phyloP scores from a whole-genome alignment of 1,139 yeast genomes.

The Pichia sp. region DNA sequence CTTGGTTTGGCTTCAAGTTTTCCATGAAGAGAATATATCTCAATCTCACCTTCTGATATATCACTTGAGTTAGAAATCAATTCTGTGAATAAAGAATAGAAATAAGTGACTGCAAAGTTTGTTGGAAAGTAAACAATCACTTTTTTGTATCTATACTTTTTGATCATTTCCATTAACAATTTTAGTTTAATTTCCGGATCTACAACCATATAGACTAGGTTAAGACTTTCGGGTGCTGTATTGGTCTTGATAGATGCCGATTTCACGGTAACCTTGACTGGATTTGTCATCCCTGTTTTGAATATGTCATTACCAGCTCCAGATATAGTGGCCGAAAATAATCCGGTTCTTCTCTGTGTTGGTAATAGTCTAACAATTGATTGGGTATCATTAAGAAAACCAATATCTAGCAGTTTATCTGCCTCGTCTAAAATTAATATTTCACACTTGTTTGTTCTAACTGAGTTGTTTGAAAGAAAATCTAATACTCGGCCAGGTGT shows the following conservation, averaged over 20 bases:
- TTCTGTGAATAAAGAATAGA: constrained; percentile 52
- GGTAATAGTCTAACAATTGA: constrained; percentile 66
- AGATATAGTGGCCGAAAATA: constrained; percentile 86
- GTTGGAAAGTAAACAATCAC: constrained; percentile 91
- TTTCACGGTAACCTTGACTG: constrained; percentile 76
- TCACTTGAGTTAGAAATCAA: constrained; percentile 26
- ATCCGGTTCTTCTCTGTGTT: constrained; percentile 87
- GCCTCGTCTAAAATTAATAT: constrained; percentile 88
- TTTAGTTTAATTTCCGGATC: constrained; percentile 60
- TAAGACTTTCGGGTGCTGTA: constrained; percentile 59
- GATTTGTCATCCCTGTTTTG: constrained; percentile 82
- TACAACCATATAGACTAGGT: constrained; percentile 57
- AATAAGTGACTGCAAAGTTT: constrained; percentile 73
- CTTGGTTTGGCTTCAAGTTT: constrained; percentile 74
- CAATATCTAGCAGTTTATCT: constrained; percentile 76
- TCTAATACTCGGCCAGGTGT: constrained; percentile 91
- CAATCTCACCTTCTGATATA: constrained; percentile 26
- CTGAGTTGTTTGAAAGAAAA: constrained; percentile 49
- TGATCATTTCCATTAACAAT: constrained; percentile 49
- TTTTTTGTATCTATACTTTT: constrained; percentile 57
- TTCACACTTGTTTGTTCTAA: constrained; percentile 60
- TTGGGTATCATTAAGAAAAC: constrained; percentile 68
- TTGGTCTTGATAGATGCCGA: constrained; percentile 37
- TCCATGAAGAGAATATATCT: constrained; percentile 75
- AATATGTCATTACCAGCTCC: constrained; percentile 70